phyloP scores from a whole-genome alignment of 768 basidiomycete genomes.

The Neoboletus subvelutipes region DNA sequence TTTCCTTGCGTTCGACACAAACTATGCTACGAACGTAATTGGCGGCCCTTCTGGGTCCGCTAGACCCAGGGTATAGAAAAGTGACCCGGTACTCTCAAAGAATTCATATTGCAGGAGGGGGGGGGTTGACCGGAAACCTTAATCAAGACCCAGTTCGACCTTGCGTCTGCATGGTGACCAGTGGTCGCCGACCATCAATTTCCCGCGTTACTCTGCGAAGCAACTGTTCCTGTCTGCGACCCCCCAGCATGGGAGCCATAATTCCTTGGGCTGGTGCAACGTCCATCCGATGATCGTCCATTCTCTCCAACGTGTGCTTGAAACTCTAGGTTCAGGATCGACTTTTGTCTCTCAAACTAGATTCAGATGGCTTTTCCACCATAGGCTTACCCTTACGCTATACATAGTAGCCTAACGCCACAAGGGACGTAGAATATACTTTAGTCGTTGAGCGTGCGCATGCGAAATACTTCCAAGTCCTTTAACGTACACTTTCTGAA shows the following conservation, averaged over 20 bases:
- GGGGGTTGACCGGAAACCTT: background rate
- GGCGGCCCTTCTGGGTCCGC: background rate
- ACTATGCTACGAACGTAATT: background rate
- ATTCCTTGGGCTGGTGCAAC: background rate
- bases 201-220: background rate
- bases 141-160: background rate
- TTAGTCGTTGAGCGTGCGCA: background rate
- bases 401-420: background rate
- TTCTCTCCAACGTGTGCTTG: background rate
- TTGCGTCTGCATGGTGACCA: background rate
- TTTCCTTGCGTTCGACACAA: background rate
- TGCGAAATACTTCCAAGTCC: background rate
- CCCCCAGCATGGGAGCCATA: background rate
- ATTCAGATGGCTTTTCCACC: background rate
- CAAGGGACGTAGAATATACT: background rate
- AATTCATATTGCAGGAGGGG: background rate
- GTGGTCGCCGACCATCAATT: background rate
- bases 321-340: too few species aligned
- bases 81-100: background rate
- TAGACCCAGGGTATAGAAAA: background rate
- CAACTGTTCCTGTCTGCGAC: background rate
- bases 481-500: background rate
- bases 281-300: background rate
- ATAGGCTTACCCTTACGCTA: background rate
- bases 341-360: background rate